These are phyloP conservation scores for Clarireedia monteithiana DNA, from an alignment of 2,329 filamentous ascomycete genomes.

Conservation along the genomic window DNA sequence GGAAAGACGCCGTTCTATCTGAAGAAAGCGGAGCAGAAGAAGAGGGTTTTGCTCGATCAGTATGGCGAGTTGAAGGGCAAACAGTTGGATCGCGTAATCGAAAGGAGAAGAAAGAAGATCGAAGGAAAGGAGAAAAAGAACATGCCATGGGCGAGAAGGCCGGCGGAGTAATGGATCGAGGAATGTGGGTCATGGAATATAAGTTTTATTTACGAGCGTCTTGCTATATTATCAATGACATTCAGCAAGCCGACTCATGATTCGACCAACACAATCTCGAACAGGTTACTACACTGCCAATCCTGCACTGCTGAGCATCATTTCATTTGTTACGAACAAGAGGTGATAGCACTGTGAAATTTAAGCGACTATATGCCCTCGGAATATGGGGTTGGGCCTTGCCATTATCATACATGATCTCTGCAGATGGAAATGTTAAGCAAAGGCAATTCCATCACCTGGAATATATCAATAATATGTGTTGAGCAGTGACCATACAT, in stretches of 20 bases:
- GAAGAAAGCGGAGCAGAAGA: constrained; percentile 89
- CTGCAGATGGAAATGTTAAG: no score
- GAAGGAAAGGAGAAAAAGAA: constrained; percentile 77
- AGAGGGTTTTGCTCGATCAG: constrained; percentile 68
- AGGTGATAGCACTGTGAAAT: no score
- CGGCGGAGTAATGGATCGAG: constrained; percentile 20
- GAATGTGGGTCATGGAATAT: neutral
- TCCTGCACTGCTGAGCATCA: no score
- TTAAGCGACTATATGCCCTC: no score
- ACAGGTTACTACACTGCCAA: no score
- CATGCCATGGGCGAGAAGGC: constrained; percentile 50
- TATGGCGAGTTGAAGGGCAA: constrained; percentile 79
- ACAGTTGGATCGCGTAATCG: constrained; percentile 77
- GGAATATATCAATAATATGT: neutral
- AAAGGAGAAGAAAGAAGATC: constrained; percentile 84
- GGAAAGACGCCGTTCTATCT: constrained; percentile 92
- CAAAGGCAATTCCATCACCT: neutral
- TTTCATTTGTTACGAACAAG: no score
- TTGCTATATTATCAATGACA: neutral
- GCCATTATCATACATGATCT: no score
- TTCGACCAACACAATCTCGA: no score
- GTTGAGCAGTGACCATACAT: neutral
- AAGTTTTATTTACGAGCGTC: neutral
- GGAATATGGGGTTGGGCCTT: no score
- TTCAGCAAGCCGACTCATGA: no score